Percentiles rank a stretch among this genome's conserved stretches.
These are phyloP conservation scores for Hypoxylon subgilvum DNA, from an alignment of 495 filamentous ascomycete genomes.

Conservation along the genomic window DNA sequence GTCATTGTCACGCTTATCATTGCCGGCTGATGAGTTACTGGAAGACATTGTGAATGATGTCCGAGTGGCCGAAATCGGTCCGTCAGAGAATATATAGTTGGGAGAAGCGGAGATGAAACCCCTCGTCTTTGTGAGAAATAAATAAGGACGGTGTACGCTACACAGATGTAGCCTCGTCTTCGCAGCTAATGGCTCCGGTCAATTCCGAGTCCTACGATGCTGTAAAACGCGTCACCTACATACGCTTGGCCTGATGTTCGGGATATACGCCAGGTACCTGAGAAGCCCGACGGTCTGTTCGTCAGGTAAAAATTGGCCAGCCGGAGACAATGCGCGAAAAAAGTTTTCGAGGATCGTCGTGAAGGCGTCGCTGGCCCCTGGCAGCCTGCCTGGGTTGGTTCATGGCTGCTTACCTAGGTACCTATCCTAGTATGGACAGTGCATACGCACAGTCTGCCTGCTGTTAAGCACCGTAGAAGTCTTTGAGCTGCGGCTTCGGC, in stretches of 20 bases:
- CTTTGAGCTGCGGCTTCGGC: too few relatives aligned
- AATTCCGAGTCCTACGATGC: constrained; percentile 5
- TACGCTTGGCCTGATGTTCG: not conserved
- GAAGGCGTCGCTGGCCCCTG: too few relatives aligned
- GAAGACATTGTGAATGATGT: constrained; percentile 20
- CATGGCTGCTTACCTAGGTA: too few relatives aligned
- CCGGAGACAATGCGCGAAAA: not conserved
- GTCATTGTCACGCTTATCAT: not conserved
- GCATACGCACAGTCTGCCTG: too few relatives aligned
- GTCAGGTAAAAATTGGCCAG: not conserved
- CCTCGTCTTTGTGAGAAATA: too few relatives aligned
- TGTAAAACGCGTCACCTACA: not conserved
- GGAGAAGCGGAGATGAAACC: too few relatives aligned
- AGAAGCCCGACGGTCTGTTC: not conserved
- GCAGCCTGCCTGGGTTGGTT: too few relatives aligned
- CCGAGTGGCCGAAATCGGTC: too few relatives aligned
- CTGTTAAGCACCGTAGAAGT: too few relatives aligned
- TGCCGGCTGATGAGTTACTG: constrained; percentile 6
- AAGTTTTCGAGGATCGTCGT: too few relatives aligned
- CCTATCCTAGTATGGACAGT: too few relatives aligned
- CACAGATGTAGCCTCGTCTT: not conserved
- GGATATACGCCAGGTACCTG: not conserved
- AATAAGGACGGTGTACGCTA: not conserved
- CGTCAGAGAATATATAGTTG: too few relatives aligned
- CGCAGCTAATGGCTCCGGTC: constrained; percentile 1